Percentiles rank a stretch among this genome's conserved stretches.
Conservation (phyloP, 1,284 basidiomycete genomes). For the Cystobasidium slooffiae region DNA sequence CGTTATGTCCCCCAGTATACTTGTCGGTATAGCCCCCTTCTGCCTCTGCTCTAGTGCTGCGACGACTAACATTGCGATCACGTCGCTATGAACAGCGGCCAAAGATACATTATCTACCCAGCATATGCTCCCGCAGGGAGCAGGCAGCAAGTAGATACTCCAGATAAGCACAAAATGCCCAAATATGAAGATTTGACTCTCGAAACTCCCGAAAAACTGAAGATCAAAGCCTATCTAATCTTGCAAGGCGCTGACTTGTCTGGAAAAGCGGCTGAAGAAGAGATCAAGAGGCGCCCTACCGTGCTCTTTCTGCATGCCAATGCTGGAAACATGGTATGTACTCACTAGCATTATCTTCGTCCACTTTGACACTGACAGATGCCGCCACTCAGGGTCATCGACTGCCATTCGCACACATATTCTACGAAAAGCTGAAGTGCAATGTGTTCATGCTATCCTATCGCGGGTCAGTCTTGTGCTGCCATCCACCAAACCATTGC, state of each 20-base stretch:
- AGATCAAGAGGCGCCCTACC: constrained; percentile 65
- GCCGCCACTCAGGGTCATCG: constrained; percentile 66
- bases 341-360: background rate
- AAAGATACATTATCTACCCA: constrained; percentile 86
- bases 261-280: constrained; percentile 45
- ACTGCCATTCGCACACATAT: constrained; percentile 84
- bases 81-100: constrained; percentile 61
- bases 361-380: background rate
- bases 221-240: constrained; percentile 68
- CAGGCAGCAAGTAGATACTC: constrained; percentile 75
- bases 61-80: constrained; percentile 1
- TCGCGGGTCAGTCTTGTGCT: constrained; percentile 65
- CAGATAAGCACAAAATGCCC: constrained; percentile 69
- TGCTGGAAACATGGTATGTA: constrained; percentile 66
- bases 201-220: constrained; percentile 66
- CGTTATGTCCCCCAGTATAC: background rate
- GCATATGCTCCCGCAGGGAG: constrained; percentile 82
- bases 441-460: constrained; percentile 90
- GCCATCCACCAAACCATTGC: background rate
- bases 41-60: background rate
- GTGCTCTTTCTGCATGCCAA: constrained; percentile 91
- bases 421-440: constrained; percentile 79
- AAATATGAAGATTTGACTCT: constrained; percentile 73
- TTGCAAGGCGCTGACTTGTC: constrained; percentile 52
- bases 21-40: background rate